phyloP scores from a whole-genome alignment of 257 asterid genomes.

The Salvia hispanica region DNA sequence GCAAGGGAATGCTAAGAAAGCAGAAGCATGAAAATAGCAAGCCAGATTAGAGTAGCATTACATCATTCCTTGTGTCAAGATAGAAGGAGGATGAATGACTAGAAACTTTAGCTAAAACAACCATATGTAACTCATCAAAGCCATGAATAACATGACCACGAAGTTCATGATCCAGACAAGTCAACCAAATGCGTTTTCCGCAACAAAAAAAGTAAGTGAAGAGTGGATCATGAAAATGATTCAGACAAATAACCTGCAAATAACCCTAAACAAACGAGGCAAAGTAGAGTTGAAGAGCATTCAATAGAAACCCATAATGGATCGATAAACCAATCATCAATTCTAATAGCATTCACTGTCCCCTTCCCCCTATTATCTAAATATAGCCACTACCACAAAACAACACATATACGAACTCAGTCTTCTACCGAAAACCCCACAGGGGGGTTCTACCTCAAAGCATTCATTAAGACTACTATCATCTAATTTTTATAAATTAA shows the following conservation, averaged over 20 bases:
- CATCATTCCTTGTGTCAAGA: constrained; percentile 13
- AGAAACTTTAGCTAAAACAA: constrained; percentile 16
- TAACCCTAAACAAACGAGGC: not conserved
- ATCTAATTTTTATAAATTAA: not conserved
- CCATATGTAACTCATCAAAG: constrained; percentile 11
- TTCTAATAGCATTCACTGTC: not conserved
- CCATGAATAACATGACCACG: constrained; percentile 17
- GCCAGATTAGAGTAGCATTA: not conserved
- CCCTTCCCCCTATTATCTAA: constrained; percentile 1
- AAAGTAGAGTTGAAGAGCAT: not conserved
- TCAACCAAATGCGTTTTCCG: constrained; percentile 12
- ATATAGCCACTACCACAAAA: constrained; percentile 14
- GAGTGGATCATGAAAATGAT: constrained; percentile 1
- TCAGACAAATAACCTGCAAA: not conserved
- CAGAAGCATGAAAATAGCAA: constrained; percentile 24
- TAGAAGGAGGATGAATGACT: not conserved
- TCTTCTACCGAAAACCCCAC: not conserved
- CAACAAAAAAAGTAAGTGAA: constrained; percentile 14
- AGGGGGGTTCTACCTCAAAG: not conserved
- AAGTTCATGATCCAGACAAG: constrained; percentile 16
- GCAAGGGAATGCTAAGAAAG: constrained; percentile 9
- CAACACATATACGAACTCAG: constrained; percentile 3
- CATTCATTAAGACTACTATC: not conserved
- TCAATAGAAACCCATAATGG: not conserved
- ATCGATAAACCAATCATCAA: constrained; percentile 13